Conservation (phyloP, 768 basidiomycete genomes). For the Chalciporus pseudorubinellus region DNA sequence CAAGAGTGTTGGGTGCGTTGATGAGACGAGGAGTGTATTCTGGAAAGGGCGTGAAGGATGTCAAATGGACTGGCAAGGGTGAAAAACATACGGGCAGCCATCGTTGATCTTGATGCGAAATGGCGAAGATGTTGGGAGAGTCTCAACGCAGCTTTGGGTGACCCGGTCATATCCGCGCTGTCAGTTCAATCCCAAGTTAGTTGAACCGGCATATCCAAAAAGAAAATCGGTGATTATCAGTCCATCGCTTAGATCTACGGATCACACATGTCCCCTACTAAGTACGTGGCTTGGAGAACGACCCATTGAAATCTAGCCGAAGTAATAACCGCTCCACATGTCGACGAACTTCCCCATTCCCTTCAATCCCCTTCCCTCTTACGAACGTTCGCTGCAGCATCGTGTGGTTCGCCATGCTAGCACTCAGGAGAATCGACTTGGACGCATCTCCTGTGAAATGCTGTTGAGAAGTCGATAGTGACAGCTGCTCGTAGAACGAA, state of each 20-base stretch:
- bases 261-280: no score
- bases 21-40: slow-evolving; percentile 76
- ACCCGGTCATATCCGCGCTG: slow-evolving; percentile 29
- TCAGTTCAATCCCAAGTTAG: background rate
- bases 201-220: background rate
- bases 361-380: slow-evolving; percentile 51
- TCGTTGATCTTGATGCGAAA: slow-evolving; percentile 47
- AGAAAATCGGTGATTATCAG: background rate
- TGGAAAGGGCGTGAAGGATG: slow-evolving; percentile 28
- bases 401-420: slow-evolving; percentile 48
- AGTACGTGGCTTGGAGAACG: slow-evolving; percentile 48
- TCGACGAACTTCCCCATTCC: slow-evolving; percentile 66
- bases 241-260: background rate
- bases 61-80: background rate
- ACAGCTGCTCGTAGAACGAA: slow-evolving; percentile 79
- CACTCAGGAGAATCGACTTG: slow-evolving; percentile 63
- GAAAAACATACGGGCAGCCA: slow-evolving; percentile 33
- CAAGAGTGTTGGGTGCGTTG: slow-evolving; percentile 90
- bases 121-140: slow-evolving; percentile 64
- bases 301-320: slow-evolving; percentile 82
- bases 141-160: slow-evolving; percentile 32
- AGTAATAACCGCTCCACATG: slow-evolving; percentile 82
- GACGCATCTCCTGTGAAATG: slow-evolving; percentile 70
- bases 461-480: slow-evolving; percentile 73
- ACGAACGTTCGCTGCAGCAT: slow-evolving; percentile 49